Evolutionary conservation across 2,329 filamentous ascomycete species (phyloP).

Genomic region (Aspergillus sp.): DNA sequence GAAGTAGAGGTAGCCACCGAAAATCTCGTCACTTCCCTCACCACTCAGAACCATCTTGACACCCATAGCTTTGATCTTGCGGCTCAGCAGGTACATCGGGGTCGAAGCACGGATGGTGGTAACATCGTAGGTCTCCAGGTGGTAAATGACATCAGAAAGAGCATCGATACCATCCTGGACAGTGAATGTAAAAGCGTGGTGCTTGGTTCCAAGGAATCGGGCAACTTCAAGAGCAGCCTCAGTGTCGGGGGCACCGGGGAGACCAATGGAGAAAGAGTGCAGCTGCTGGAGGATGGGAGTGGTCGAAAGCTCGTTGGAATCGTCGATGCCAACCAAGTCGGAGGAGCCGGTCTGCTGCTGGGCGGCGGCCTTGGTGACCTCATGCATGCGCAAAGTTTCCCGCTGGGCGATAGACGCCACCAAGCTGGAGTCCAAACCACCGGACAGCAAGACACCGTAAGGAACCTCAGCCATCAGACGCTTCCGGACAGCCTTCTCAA

Average conservation of each 20-base stretch:
- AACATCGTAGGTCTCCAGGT: conserved; percentile 95
- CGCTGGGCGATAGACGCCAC: conserved; percentile 93
- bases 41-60: conserved; percentile 99
- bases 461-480: conserved; percentile 98
- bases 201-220: conserved; percentile 93
- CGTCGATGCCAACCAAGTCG: conserved; percentile 86
- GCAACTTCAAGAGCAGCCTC: conserved; percentile 88
- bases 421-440: conserved; percentile 90
- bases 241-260: conserved; percentile 87
- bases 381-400: conserved; percentile 73
- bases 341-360: conserved; percentile 39
- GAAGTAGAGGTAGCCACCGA: conserved; percentile 98
- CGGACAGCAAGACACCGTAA: conserved; percentile 91
- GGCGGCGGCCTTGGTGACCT: conserved; percentile 45
- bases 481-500: conserved; percentile 91
- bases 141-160: conserved; percentile 94
- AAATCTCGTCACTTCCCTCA: conserved; percentile 96
- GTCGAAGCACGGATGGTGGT: conserved; percentile 97
- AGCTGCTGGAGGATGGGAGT: conserved; percentile 88
- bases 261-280: conserved; percentile 97
- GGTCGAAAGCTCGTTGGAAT: conserved; percentile 80
- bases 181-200: conserved; percentile 97
- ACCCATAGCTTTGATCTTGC: conserved; percentile 99
- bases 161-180: conserved; percentile 96
- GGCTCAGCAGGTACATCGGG: conserved; percentile 93